Evolutionary conservation across 805 yeast genomes (phyloP).

Genomic region (Kazachstania bromeliacearum): DNA sequence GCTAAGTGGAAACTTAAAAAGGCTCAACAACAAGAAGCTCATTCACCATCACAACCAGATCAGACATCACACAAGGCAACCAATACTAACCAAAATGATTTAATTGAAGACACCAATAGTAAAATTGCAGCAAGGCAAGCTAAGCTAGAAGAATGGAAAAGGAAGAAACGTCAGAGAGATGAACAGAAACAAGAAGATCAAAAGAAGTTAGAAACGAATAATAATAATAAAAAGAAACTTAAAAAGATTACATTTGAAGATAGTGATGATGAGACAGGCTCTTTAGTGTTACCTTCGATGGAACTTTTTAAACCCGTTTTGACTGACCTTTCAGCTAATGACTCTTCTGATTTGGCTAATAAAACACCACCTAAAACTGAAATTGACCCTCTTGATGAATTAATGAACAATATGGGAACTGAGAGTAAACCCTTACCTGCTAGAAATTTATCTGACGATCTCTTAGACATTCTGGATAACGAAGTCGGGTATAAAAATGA

Average conservation of each 20-base stretch:
- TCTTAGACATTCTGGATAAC: slow-evolving; percentile 12
- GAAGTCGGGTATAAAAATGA: slow-evolving; percentile 13
- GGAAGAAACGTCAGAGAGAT: slow-evolving; percentile 26
- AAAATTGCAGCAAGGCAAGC: slow-evolving; percentile 27
- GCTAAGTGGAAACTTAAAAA: slow-evolving; percentile 55
- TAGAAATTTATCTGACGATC: no score
- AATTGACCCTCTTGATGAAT: slow-evolving; percentile 40
- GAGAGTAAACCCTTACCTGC: no score
- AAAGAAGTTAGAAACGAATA: slow-evolving; percentile 2
- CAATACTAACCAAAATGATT: slow-evolving; percentile 11
- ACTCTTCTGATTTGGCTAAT: background rate
- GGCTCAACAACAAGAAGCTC: slow-evolving; percentile 19
- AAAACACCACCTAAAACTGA: slow-evolving; percentile 8
- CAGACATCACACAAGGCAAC: slow-evolving; percentile 12
- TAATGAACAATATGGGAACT: slow-evolving; percentile 28
- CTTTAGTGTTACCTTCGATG: background rate
- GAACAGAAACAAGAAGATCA: slow-evolving; percentile 7
- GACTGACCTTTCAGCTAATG: background rate
- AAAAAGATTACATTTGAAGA: slow-evolving; percentile 10
- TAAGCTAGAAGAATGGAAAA: slow-evolving; percentile 46
- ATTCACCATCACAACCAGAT: background rate
- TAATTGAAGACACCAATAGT: slow-evolving; percentile 6
- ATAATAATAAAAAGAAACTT: background rate
- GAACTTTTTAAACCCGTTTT: slow-evolving; percentile 1
- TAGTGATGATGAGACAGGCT: slow-evolving; percentile 12